Evolutionary conservation across 140 eudicot species (phyloP).

Genomic region (Ambrosia hybrid): DNA sequence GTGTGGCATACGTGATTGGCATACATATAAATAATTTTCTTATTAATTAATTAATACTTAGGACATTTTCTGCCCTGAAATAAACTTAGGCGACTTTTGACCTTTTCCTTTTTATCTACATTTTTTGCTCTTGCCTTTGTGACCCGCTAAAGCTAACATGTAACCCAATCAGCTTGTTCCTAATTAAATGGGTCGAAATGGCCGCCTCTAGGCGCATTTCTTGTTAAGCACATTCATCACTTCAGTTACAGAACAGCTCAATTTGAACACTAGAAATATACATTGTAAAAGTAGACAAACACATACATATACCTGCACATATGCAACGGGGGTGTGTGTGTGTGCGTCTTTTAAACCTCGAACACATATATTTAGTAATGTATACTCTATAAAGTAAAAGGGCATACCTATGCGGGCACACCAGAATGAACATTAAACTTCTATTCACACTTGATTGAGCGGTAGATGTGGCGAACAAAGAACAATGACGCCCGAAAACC

Average conservation of each 20-base stretch:
- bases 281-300: neutral
- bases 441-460: constrained; percentile 66
- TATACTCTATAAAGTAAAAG: neutral
- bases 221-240: neutral
- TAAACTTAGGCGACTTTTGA: neutral
- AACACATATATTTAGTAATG: neutral
- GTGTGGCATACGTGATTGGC: neutral
- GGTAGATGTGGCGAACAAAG: constrained; percentile 62
- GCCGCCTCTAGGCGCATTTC: too few species aligned
- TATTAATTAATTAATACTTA: neutral
- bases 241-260: neutral
- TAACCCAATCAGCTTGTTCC: too few species aligned
- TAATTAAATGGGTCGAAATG: too few species aligned
- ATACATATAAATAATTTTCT: too few species aligned
- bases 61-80: neutral
- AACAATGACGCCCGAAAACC: constrained; percentile 59
- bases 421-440: constrained; percentile 22
- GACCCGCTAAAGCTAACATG: too few species aligned
- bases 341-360: neutral
- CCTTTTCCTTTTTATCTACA: neutral
- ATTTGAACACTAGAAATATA: neutral
- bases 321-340: neutral
- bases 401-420: neutral
- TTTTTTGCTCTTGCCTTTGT: too few species aligned
- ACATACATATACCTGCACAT: neutral